Base-by-base conservation (phyloP, 2,329 filamentous ascomycete species). In the Sclerotinia minor region DNA sequence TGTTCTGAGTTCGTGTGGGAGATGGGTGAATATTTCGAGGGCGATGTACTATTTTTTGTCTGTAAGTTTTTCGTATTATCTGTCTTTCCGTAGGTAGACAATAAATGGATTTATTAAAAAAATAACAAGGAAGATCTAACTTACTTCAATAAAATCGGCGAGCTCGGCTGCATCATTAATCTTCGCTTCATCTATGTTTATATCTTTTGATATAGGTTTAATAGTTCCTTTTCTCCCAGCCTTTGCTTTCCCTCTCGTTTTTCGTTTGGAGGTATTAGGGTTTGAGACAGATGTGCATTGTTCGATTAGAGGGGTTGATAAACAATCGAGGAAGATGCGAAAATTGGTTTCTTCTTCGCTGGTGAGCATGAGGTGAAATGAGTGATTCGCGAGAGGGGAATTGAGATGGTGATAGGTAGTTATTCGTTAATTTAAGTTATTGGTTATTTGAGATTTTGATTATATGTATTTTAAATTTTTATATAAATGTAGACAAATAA, bases 251-350 rank as follows among this genome's bases (percentile, higher is more conserved):
- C 29, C 67, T 44, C 69, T 53, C 26, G 69, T 81, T 82, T 68
- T 83, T 81, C 70, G 83, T 35, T 66, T 57, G 13, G 54, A 24
- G 13, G 32, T 9, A 17, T 41, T 84, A 35, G 67, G 69, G 69
- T 80, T 82, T 32, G 77, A 70, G 35, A 80, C 75, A 13, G 78
- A 75, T 5, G 83, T 79, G 17, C 88, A 83, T 69, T 83, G 86
- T 61, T 87, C 85, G 64, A 94, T 85, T 17, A 95, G 81, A 0
- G 87, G 83, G 21, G 86, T 85, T 11, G 91, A 90, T 69, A 95
- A 81, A 75, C 86, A 91, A 74, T 95, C 92, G 65, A 89, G 83
- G 78, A 95, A 93, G 58, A 87, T 80, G 64, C 87, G 84, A 76
- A 87, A 89, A 73, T 92, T 92, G 50, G 79, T 73, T 63, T 81